Evolutionary conservation across 176 grass and related monocot genomes (phyloP).

Genomic region (Oryza coarctata): DNA sequence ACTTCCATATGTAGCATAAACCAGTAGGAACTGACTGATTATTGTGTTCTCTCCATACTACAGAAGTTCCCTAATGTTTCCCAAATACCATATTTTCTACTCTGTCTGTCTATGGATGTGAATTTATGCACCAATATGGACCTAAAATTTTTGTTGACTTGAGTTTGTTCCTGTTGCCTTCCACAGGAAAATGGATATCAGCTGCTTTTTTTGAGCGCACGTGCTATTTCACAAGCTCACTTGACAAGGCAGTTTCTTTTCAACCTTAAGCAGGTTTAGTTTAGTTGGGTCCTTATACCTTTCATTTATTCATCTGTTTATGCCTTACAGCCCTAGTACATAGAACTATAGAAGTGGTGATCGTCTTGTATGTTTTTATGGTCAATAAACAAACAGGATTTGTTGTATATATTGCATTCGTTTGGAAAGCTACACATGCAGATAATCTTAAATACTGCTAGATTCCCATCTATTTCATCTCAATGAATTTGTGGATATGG

Average conservation of each 20-base stretch:
- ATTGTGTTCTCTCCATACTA: background rate
- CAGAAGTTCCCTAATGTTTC: conserved; percentile 5
- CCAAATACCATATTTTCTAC: background rate
- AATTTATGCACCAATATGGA: background rate
- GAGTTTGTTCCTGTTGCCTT: conserved; percentile 35
- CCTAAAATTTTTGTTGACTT: conserved; percentile 18
- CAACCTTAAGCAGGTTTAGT: conserved; percentile 88
- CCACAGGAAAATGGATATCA: conserved; percentile 95
- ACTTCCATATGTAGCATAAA: conserved; percentile 1
- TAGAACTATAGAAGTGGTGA: background rate
- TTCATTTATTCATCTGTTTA: conserved; percentile 16
- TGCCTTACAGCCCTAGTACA: background rate
- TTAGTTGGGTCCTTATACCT: background rate
- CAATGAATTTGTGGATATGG: conserved; percentile 20
- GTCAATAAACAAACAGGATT: background rate
- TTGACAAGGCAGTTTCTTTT: conserved; percentile 86
- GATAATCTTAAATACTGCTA: conserved; percentile 13
- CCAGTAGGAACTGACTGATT: conserved; percentile 14
- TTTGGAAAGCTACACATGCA: background rate
- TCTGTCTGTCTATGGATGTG: background rate
- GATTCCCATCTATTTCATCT: conserved; percentile 27
- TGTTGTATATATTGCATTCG: background rate
- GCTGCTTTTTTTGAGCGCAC: conserved; percentile 86
- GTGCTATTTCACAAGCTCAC: conserved; percentile 95
- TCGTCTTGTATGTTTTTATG: background rate